Conservation (phyloP, 257 asterid species). For the Gentiana dahurica region DNA sequence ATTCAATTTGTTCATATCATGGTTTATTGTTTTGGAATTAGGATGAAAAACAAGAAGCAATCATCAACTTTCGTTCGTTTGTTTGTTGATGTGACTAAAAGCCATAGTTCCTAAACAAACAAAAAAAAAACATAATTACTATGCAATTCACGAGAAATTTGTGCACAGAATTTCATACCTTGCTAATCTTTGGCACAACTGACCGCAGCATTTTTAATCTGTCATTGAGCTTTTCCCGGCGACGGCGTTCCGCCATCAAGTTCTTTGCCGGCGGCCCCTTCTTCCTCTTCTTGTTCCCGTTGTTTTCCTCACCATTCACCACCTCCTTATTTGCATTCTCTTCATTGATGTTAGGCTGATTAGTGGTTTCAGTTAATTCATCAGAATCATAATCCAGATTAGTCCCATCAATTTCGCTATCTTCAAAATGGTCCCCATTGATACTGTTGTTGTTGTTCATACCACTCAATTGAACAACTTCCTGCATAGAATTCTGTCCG, state of each 20-base stretch:
- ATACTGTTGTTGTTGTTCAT: constrained; percentile 33
- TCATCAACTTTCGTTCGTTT: too few relatives aligned
- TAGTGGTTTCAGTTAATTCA: constrained; percentile 37
- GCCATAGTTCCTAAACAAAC: too few relatives aligned
- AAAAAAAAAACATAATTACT: background rate
- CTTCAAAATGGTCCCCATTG: constrained; percentile 50
- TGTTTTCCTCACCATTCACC: constrained; percentile 24
- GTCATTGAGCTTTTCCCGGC: constrained; percentile 95
- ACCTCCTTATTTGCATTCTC: constrained; percentile 30
- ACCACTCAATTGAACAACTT: constrained; percentile 17
- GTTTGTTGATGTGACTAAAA: too few relatives aligned
- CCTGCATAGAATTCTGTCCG: constrained; percentile 13
- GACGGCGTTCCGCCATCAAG: constrained; percentile 91
- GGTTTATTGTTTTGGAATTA: too few relatives aligned
- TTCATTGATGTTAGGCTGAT: constrained; percentile 9
- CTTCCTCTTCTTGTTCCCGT: constrained; percentile 44
- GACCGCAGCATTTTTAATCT: constrained; percentile 88
- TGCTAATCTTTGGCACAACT: constrained; percentile 91
- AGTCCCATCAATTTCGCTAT: constrained; percentile 57
- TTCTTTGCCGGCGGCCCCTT: constrained; percentile 93
- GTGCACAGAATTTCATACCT: constrained; percentile 40
- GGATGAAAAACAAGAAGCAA: too few relatives aligned
- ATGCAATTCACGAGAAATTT: constrained; percentile 16
- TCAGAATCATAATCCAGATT: constrained; percentile 63
- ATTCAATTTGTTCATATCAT: too few relatives aligned